These are phyloP conservation scores for Trichopus zeylanicus DNA, from an alignment of 116 monocot genomes.

Conservation along the genomic window DNA sequence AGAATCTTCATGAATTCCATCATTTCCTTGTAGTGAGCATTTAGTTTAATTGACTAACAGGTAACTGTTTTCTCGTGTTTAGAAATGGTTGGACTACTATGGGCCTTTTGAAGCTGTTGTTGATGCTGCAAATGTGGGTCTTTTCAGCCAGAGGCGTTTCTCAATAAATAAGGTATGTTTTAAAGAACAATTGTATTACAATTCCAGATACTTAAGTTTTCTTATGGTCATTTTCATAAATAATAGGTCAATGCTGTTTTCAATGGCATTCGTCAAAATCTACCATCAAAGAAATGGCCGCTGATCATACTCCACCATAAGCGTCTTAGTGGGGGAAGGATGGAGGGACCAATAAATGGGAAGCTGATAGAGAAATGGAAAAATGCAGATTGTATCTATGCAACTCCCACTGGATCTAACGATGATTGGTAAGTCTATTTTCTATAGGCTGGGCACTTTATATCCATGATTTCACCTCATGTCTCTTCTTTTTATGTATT, in stretches of 20 bases:
- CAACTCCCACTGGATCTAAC: slow-evolving; percentile 87
- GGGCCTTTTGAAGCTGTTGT: slow-evolving; percentile 93
- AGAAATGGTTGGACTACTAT: slow-evolving; percentile 91
- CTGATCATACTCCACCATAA: slow-evolving; percentile 71
- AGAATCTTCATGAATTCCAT: background rate
- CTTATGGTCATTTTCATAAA: background rate
- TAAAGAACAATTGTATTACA: background rate
- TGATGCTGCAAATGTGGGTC: slow-evolving; percentile 87
- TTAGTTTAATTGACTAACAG: background rate
- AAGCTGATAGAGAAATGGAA: slow-evolving; percentile 78
- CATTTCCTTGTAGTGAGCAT: too few species aligned
- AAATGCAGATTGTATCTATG: slow-evolving; percentile 82
- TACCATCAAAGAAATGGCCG: slow-evolving; percentile 75
- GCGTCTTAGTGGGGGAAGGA: slow-evolving; percentile 41
- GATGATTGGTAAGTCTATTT: slow-evolving; percentile 84
- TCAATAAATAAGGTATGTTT: slow-evolving; percentile 51
- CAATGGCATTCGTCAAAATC: slow-evolving; percentile 61
- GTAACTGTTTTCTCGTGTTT: slow-evolving; percentile 4
- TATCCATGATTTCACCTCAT: background rate
- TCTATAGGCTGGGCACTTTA: background rate
- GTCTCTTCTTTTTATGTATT: too few species aligned
- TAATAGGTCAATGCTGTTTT: slow-evolving; percentile 72
- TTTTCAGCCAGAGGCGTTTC: slow-evolving; percentile 60
- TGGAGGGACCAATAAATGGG: slow-evolving; percentile 31
- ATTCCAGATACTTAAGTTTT: background rate